These are phyloP conservation scores for Barnettozyma wickerhamii DNA, from an alignment of 805 yeast species.

Conservation along the genomic window DNA sequence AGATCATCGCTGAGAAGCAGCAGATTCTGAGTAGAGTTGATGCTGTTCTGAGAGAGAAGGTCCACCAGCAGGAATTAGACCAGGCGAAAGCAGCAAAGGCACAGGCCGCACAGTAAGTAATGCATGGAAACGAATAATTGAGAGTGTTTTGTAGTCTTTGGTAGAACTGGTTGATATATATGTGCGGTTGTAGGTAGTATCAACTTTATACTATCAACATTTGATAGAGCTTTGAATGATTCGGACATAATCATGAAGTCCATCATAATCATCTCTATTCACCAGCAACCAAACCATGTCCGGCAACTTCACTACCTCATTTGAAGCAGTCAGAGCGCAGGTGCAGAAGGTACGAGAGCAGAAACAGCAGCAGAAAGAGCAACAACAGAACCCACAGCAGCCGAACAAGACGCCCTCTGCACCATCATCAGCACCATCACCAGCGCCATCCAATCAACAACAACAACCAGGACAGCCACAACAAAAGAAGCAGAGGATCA, in stretches of 20 bases:
- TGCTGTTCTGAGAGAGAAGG: slow-evolving; percentile 47
- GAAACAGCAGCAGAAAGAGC: slow-evolving; percentile 10
- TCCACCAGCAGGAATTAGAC: slow-evolving; percentile 37
- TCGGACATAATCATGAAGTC: no score
- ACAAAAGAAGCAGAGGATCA: slow-evolving; percentile 16
- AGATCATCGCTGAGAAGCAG: slow-evolving; percentile 71
- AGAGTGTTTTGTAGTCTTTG: no score
- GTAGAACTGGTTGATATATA: no score
- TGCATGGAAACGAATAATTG: not conserved
- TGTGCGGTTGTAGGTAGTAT: no score
- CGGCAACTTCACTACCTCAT: slow-evolving; percentile 5
- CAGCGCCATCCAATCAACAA: not conserved
- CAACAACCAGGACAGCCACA: slow-evolving; percentile 3
- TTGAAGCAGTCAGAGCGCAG: slow-evolving; percentile 5
- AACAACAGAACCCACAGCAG: not conserved
- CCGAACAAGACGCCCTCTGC: not conserved
- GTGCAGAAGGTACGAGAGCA: slow-evolving; percentile 12
- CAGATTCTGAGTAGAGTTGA: slow-evolving; percentile 61
- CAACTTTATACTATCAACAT: no score
- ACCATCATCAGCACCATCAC: not conserved
- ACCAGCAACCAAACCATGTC: no score
- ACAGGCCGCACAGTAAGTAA: not conserved
- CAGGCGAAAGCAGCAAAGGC: not conserved
- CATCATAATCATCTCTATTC: no score
- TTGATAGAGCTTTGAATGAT: no score